Conservation (phyloP, 768 basidiomycete genomes). For the Leucosporidium scottii region DNA sequence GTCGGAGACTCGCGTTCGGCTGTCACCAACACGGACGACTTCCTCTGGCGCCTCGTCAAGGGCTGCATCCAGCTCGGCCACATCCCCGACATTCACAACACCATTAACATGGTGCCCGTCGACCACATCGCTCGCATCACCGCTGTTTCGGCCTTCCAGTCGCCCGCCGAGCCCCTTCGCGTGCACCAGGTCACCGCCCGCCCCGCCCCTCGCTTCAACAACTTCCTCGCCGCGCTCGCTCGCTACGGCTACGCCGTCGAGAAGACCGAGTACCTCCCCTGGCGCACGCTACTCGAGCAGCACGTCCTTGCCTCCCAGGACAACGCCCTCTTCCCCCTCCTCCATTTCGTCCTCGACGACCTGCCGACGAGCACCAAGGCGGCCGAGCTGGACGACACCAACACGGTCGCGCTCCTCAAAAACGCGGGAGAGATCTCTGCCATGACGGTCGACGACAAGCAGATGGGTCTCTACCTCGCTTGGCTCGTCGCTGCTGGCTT, state of each 20-base stretch:
- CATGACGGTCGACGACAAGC: constrained; percentile 62
- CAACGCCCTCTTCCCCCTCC: constrained; percentile 91
- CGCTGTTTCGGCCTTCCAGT: constrained; percentile 61
- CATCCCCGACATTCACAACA: constrained; percentile 95
- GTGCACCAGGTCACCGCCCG: constrained; percentile 80
- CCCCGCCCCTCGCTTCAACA: constrained; percentile 83
- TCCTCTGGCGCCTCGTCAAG: constrained; percentile 95
- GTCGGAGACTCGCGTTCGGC: constrained; percentile 85
- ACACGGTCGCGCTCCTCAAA: constrained; percentile 61
- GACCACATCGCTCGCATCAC: constrained; percentile 86
- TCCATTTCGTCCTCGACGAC: constrained; percentile 96
- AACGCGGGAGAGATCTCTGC: constrained; percentile 44
- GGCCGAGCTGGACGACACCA: constrained; percentile 78
- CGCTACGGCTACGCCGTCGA: constrained; percentile 72
- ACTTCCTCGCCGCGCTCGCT: constrained; percentile 63
- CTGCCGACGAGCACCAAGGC: constrained; percentile 93
- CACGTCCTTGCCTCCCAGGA: constrained; percentile 92
- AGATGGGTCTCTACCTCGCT: constrained; percentile 81
- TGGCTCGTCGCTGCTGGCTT: constrained; percentile 86
- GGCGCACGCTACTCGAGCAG: constrained; percentile 86
- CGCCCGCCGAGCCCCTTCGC: constrained; percentile 45
- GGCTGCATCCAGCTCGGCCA: constrained; percentile 97
- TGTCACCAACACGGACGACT: constrained; percentile 98
- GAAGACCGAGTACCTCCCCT: constrained; percentile 79
- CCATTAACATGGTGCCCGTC: constrained; percentile 96